Percentiles rank a stretch among this genome's conserved stretches.
These are phyloP conservation scores for Candida palmyrensis DNA, from an alignment of 805 yeast species.

Conservation along the genomic window DNA sequence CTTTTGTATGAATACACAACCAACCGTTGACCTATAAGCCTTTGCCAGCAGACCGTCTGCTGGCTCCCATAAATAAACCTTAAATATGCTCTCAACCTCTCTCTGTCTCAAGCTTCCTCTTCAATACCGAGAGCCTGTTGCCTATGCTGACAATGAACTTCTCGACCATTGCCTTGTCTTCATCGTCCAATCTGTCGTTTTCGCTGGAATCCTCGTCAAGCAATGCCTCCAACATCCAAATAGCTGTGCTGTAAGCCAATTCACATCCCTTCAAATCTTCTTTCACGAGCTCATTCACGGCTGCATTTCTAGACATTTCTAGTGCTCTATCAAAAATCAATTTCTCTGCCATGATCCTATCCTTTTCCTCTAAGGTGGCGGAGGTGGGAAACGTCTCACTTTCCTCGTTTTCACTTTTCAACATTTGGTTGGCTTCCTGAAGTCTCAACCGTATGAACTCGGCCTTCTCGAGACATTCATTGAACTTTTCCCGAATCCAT, in stretches of 20 bases:
- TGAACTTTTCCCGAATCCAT: constrained; percentile 86
- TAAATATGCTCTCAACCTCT: too few relatives aligned
- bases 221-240: constrained; percentile 93
- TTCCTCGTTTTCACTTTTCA: constrained; percentile 13
- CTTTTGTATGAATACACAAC: too few relatives aligned
- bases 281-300: constrained; percentile 76
- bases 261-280: constrained; percentile 76
- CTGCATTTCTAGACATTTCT: constrained; percentile 89
- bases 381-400: too few relatives aligned
- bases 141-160: constrained; percentile 81
- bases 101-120: constrained; percentile 49
- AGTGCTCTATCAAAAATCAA: constrained; percentile 88
- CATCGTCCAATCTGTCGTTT: constrained; percentile 53
- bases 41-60: too few relatives aligned
- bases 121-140: constrained; percentile 66
- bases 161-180: constrained; percentile 71
- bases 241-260: constrained; percentile 80
- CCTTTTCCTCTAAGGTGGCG: constrained; percentile 2
- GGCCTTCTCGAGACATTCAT: constrained; percentile 85
- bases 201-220: constrained; percentile 43
- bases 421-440: constrained; percentile 42
- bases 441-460: constrained; percentile 63
- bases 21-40: too few relatives aligned
- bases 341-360: constrained; percentile 65
- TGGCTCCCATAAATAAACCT: too few relatives aligned